Conservation (phyloP, 352 stramenopile genomes). For the Phytophthora pseudosyringae region DNA sequence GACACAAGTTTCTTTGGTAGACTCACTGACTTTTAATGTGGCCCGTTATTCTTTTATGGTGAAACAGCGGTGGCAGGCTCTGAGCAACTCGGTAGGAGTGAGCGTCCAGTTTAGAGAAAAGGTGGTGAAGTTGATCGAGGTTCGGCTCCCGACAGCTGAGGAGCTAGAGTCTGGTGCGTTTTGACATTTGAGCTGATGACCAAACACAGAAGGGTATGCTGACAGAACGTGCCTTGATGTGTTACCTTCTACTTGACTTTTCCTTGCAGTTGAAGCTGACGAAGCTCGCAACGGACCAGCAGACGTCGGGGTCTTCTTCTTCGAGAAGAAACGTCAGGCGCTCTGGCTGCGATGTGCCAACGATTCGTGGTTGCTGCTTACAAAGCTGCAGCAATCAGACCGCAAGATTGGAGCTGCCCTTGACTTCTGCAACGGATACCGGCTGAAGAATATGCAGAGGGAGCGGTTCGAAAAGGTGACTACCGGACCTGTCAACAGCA, state of each 20-base stretch:
- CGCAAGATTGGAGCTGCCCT: conserved; percentile 64
- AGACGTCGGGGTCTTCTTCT: conserved; percentile 64
- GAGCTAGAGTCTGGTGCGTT: conserved; percentile 52
- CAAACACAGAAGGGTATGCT: not conserved
- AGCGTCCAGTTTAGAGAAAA: conserved; percentile 68
- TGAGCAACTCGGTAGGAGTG: conserved; percentile 78
- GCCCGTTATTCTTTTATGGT: not conserved
- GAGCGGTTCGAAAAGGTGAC: conserved; percentile 48
- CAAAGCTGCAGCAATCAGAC: conserved; percentile 73
- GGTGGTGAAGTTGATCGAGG: conserved; percentile 72
- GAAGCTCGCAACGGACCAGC: conserved; percentile 16
- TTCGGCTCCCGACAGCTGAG: conserved; percentile 51
- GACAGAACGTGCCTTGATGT: not conserved
- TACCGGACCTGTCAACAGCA: conserved; percentile 21
- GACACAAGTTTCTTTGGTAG: not conserved
- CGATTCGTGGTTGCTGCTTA: conserved; percentile 68
- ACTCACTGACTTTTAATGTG: not conserved
- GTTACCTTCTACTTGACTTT: not conserved
- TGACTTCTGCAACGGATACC: conserved; percentile 86
- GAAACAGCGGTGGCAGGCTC: conserved; percentile 76
- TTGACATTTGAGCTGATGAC: not conserved
- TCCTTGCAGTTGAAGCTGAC: conserved; percentile 30
- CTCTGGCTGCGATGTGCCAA: conserved; percentile 73
- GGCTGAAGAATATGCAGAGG: conserved; percentile 66
- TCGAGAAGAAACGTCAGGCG: conserved; percentile 72